Evolutionary conservation across 2,329 filamentous ascomycete species (phyloP).

Genomic region (Aspergillus sp.): DNA sequence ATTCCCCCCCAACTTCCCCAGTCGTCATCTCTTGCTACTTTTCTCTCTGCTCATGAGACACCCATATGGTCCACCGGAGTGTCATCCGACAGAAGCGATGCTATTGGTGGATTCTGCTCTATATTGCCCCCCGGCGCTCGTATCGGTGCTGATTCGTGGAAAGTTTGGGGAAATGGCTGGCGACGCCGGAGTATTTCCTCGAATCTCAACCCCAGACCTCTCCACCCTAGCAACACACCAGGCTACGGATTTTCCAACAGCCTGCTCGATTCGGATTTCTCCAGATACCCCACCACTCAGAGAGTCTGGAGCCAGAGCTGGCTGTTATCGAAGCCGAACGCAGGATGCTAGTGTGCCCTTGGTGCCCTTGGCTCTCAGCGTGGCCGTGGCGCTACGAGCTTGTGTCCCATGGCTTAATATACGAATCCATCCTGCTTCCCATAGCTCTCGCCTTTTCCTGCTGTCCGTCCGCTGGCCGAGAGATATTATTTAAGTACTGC

Average conservation of each 20-base stretch:
- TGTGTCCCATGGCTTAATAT: slow-evolving; percentile 11
- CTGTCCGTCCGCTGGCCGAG: slow-evolving; percentile 4
- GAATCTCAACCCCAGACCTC: slow-evolving; percentile 28
- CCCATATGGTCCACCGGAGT: background rate
- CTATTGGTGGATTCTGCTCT: slow-evolving; percentile 27
- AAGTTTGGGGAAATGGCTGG: slow-evolving; percentile 12
- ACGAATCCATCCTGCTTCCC: slow-evolving; percentile 13
- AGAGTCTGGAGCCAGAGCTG: slow-evolving; percentile 15
- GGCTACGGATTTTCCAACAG: slow-evolving; percentile 4
- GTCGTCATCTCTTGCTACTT: no score
- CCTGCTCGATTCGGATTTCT: slow-evolving; percentile 10
- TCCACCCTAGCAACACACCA: slow-evolving; percentile 13
- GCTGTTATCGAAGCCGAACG: slow-evolving; percentile 17
- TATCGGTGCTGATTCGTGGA: slow-evolving; percentile 29
- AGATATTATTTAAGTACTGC: background rate
- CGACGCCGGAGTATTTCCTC: slow-evolving; percentile 30
- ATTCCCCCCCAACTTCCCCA: no score
- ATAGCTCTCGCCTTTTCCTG: background rate
- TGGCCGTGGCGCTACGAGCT: slow-evolving; percentile 3
- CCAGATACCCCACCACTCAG: slow-evolving; percentile 30
- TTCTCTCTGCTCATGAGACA: background rate
- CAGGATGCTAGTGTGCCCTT: slow-evolving; percentile 19
- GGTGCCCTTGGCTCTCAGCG: slow-evolving; percentile 7
- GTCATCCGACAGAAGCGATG: background rate
- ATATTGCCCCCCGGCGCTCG: slow-evolving; percentile 8